Percentiles rank a stretch among this genome's conserved stretches.
phyloP scores from a whole-genome alignment of 768 basidiomycete genomes.

The Rhodotorula kratochvilovae region DNA sequence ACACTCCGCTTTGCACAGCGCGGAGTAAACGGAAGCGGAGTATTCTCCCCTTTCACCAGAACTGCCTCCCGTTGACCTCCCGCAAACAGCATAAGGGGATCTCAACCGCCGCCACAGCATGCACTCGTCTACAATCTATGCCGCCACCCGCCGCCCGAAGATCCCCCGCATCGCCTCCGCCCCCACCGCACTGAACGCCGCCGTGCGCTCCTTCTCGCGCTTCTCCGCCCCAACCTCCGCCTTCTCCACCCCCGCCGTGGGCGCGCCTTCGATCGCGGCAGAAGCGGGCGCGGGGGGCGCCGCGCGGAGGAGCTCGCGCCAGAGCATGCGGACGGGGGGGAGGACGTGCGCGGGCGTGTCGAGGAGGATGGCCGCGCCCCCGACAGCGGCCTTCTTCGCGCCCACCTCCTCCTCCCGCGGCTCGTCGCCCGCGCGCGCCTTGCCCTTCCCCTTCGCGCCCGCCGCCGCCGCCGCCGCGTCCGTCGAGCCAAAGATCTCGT shows the following conservation, averaged over 20 bases:
- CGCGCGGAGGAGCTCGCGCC: constrained; percentile 14
- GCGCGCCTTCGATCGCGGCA: no score
- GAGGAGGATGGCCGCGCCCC: not conserved
- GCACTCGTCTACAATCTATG: no score
- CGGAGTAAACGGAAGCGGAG: no score
- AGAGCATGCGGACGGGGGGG: constrained; percentile 31
- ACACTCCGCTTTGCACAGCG: no score
- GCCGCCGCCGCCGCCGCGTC: no score
- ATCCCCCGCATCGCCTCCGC: not conserved
- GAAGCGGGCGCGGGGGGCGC: not conserved
- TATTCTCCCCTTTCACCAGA: no score
- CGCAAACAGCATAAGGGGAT: no score
- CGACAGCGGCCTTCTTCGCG: not conserved
- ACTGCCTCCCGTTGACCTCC: no score
- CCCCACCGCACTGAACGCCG: not conserved
- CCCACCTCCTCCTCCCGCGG: not conserved
- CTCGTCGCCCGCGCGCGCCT: not conserved
- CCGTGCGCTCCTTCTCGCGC: not conserved
- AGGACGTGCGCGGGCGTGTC: constrained; percentile 31
- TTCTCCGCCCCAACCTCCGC: not conserved
- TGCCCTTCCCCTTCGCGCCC: not conserved
- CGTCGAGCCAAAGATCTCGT: constrained; percentile 41
- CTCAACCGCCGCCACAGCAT: no score
- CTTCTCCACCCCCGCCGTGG: no score
- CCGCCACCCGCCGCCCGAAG: not conserved